These are phyloP conservation scores for Backusella tarrabulga DNA, from an alignment of 192 early-diverging fungal genomes.

Conservation along the genomic window DNA sequence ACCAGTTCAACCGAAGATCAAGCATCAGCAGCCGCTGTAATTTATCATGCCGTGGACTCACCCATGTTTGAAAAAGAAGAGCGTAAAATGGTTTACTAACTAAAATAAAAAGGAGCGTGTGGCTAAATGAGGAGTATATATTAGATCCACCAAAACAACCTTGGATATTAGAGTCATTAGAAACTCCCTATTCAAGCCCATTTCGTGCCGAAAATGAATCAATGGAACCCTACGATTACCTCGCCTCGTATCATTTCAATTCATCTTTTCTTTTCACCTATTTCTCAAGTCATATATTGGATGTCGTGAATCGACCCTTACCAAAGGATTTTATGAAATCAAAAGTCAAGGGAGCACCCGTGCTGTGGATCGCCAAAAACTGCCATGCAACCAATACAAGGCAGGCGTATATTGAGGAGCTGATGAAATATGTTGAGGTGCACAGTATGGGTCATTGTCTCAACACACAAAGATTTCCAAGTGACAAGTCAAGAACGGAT, in stretches of 20 bases:
- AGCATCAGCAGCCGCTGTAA: not conserved
- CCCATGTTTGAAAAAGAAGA: not conserved
- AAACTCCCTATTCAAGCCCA: conserved; percentile 5
- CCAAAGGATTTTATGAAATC: conserved; percentile 20
- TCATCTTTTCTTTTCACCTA: conserved; percentile 13
- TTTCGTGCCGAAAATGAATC: not conserved
- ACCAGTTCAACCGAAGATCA: not conserved
- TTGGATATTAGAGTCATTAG: conserved; percentile 19
- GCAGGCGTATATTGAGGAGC: conserved; percentile 10
- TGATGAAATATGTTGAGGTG: conserved; percentile 14
- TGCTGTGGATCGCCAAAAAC: conserved; percentile 22
- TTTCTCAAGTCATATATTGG: conserved; percentile 2
- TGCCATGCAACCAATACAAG: conserved; percentile 14
- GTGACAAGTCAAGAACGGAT: not conserved
- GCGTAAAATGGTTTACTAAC: not conserved
- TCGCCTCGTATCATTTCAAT: conserved; percentile 22
- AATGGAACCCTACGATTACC: conserved; percentile 18
- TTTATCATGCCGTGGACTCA: conserved; percentile 16
- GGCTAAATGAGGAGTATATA: not conserved
- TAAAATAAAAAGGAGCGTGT: too few species aligned
- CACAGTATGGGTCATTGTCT: conserved; percentile 12
- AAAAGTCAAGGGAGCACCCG: not conserved
- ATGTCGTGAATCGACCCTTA: conserved; percentile 18
- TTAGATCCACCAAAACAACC: conserved; percentile 1
- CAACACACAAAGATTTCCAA: conserved; percentile 9